phyloP scores from a whole-genome alignment of 306 rosid genomes.

The Adenanthera pavonina region DNA sequence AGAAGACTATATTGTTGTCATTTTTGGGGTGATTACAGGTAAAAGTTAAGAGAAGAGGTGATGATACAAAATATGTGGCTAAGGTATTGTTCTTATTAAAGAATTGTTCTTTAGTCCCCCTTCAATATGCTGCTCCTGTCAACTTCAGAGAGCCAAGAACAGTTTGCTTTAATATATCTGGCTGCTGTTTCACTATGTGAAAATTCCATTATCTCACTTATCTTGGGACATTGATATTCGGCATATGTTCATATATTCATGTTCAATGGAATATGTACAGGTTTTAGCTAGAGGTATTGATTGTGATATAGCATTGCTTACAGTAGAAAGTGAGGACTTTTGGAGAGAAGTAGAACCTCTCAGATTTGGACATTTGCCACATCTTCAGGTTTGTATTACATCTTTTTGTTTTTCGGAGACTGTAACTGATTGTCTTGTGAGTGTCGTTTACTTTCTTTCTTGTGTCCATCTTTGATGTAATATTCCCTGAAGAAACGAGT shows the following conservation, averaged over 20 bases:
- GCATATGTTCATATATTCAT: conserved; percentile 28
- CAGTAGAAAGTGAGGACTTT: conserved; percentile 89
- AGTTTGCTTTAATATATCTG: conserved; percentile 28
- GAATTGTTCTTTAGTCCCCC: conserved; percentile 18
- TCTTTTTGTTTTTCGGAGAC: conserved; percentile 7
- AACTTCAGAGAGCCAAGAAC: conserved; percentile 18
- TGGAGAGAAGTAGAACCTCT: conserved; percentile 95
- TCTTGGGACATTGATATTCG: conserved; percentile 25
- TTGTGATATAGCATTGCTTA: conserved; percentile 96
- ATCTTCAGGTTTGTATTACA: conserved; percentile 79
- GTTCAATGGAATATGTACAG: conserved; percentile 61
- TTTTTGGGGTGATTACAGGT: conserved; percentile 63
- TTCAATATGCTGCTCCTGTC: conserved; percentile 22
- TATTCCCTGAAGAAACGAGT: neutral
- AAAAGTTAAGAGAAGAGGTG: conserved; percentile 97
- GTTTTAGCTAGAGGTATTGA: conserved; percentile 94
- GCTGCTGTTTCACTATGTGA: conserved; percentile 7
- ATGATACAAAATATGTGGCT: conserved; percentile 95
- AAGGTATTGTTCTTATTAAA: conserved; percentile 66
- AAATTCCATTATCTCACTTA: conserved; percentile 19
- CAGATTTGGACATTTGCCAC: conserved; percentile 81
- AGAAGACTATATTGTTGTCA: conserved; percentile 19
- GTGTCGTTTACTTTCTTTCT: conserved; percentile 27
- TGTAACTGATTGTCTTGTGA: conserved; percentile 18
- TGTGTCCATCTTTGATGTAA: conserved; percentile 28